A percentile compares a stretch with the other conserved stretches of the same genome.
Evolutionary conservation across 176 grass and related monocot species (phyloP).

Genomic region (Zea luxurians): DNA sequence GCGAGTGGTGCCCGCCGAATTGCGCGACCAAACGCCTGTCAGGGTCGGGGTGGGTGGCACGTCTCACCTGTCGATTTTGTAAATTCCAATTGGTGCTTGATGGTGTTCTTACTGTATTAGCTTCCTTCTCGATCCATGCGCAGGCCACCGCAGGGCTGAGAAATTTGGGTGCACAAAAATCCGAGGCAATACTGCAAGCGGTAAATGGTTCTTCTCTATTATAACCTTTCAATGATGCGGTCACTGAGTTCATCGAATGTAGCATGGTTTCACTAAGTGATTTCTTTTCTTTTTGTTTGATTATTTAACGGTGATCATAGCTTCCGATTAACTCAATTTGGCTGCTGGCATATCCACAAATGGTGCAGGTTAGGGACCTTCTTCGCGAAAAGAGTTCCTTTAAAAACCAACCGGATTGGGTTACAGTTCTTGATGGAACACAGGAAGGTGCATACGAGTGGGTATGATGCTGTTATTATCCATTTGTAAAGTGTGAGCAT

Average conservation of each 20-base stretch:
- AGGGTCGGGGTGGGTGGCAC: conserved; percentile 69
- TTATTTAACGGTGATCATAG: not conserved
- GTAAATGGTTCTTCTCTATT: conserved; percentile 37
- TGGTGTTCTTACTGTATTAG: conserved; percentile 3
- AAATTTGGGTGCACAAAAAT: conserved; percentile 70
- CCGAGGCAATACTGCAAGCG: conserved; percentile 84
- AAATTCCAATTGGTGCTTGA: not conserved
- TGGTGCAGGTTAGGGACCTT: conserved; percentile 76
- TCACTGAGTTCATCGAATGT: not conserved
- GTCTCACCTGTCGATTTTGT: not conserved
- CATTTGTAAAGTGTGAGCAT: not conserved
- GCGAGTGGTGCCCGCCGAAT: conserved; percentile 56
- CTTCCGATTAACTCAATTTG: not conserved
- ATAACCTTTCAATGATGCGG: not conserved
- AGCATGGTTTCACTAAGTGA: not conserved
- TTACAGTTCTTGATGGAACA: conserved; percentile 87
- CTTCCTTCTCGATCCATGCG: conserved; percentile 22
- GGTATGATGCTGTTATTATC: conserved; percentile 49
- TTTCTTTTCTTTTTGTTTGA: not conserved
- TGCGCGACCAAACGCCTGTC: conserved; percentile 77
- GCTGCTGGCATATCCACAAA: not conserved
- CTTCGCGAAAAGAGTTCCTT: conserved; percentile 74
- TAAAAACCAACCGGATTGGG: conserved; percentile 74
- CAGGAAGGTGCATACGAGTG: conserved; percentile 98
- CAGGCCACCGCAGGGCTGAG: conserved; percentile 87